Conservation (phyloP, 306 rosid species). For the Mimosa pudica region DNA sequence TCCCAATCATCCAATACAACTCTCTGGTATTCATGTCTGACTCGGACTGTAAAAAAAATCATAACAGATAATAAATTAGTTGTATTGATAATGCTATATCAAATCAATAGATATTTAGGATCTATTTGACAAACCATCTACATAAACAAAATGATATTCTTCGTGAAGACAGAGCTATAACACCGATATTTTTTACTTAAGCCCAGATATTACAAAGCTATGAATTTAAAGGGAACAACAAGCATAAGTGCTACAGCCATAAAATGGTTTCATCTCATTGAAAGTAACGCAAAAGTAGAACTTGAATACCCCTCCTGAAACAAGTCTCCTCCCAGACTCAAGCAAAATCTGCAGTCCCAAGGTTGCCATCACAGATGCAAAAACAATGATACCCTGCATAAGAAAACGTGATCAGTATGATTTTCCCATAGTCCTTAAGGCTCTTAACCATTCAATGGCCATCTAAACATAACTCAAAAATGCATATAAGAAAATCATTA, state of each 20-base stretch:
- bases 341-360: slow-evolving; percentile 77
- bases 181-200: neutral
- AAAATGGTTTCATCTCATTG: neutral
- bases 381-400: slow-evolving; percentile 83
- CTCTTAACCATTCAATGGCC: slow-evolving; percentile 8
- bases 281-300: slow-evolving; percentile 3
- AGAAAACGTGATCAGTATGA: slow-evolving; percentile 23
- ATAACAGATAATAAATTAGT: neutral
- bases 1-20: slow-evolving; percentile 66
- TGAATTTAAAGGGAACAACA: neutral
- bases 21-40: slow-evolving; percentile 38
- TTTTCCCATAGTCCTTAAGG: neutral
- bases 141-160: neutral
- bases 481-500: neutral
- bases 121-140: neutral
- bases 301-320: slow-evolving; percentile 42
- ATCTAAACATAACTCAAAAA: neutral
- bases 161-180: neutral
- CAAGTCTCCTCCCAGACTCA: slow-evolving; percentile 57
- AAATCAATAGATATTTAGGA: neutral
- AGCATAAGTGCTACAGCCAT: neutral
- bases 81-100: neutral
- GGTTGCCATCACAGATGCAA: slow-evolving; percentile 90
- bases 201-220: neutral
- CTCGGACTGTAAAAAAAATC: slow-evolving; percentile 38